Base-by-base conservation (phyloP, 352 stramenopile species). In the Nothophytophthora sp. region DNA sequence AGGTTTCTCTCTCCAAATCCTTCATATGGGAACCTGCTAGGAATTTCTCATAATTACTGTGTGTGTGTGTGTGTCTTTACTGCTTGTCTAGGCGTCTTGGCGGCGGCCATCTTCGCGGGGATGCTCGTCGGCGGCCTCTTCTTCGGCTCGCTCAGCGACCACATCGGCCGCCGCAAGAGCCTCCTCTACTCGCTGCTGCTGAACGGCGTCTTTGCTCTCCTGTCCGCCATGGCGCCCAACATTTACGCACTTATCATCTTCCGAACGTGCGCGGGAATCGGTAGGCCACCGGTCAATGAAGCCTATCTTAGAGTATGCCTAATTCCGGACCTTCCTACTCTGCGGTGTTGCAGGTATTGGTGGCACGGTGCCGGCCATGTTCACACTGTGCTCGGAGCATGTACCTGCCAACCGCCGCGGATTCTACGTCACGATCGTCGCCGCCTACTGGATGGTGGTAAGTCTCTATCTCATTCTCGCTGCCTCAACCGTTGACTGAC, bases 371-470 rank as follows among this genome's bases (percentile, higher is more conserved):
- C 86, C 90, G 11, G 72, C 79, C 7, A 81, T 95, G 43, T 97
- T 96, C 57, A 88, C 87, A 5, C 67, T 97, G 15, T 92, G 83
- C 51, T 81, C 83, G 11, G 90, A 97, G 59, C 79, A 96, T 29
- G 81, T 96, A n/a, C 87, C 90, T 4, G 69, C 67, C 1, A 46
- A 70, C 23, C 76, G 69, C 16, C 86, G 87, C 28, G 88, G 86
- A 13, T 86, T 83, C 28, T 93, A 91, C 59, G 71, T 97, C 34
- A 96, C 85, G 16, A 73, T 95, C 37, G 76, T 97, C 7, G 86
- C 85, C 13, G 87, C 78, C 3, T 96, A 95, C 62, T 97, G 90
- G 90, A 97, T 96, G 85, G 68, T 96, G 45, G 76, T 84, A 50
- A 29, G 76, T 77, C n/a, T n/a, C n/a, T n/a, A n/a, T n/a, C n/a